These are phyloP conservation scores for Yamagishiella unicocca DNA, from an alignment of 139 green algal species.

Conservation along the genomic window DNA sequence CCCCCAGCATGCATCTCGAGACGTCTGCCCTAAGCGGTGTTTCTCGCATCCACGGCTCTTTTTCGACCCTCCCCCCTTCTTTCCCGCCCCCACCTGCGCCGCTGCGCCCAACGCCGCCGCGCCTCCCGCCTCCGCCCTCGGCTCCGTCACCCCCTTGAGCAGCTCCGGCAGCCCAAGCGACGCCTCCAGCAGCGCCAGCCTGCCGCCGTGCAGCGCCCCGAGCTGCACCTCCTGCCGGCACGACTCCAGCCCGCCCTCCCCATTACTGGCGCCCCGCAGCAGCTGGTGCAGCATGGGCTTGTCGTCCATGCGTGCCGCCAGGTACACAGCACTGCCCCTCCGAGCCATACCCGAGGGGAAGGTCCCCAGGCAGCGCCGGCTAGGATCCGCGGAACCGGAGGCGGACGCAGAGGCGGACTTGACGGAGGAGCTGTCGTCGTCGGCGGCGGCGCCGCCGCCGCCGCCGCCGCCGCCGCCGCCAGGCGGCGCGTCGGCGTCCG, in stretches of 20 bases:
- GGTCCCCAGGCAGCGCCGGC: background rate
- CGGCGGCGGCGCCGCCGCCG: background rate
- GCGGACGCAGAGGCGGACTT: background rate
- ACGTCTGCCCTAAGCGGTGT: too few species aligned
- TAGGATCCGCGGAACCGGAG: background rate
- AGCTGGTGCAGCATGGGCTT: slow-evolving; percentile 7
- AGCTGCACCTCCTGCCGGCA: slow-evolving; percentile 34
- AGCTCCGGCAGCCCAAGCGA: background rate
- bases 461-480: background rate
- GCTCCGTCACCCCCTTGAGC: slow-evolving; percentile 9
- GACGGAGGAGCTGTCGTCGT: background rate
- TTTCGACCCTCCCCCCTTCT: too few species aligned
- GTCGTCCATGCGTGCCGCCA: slow-evolving; percentile 10
- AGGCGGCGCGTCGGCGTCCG: background rate
- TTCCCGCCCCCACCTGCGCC: background rate
- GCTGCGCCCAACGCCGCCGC: background rate
- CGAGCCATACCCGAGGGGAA: background rate
- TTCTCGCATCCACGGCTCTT: too few species aligned
- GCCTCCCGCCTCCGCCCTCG: slow-evolving; percentile 1
- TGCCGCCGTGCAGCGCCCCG: slow-evolving; percentile 24
- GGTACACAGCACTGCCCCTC: slow-evolving; percentile 12
- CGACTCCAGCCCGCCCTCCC: background rate
- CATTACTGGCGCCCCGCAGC: background rate
- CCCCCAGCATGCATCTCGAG: too few species aligned
- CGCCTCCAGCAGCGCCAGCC: slow-evolving; percentile 31